Percentiles rank a stretch among this genome's conserved stretches.
Evolutionary conservation across 441 rosid genomes (phyloP).

Genomic region (Erodium trifolium): DNA sequence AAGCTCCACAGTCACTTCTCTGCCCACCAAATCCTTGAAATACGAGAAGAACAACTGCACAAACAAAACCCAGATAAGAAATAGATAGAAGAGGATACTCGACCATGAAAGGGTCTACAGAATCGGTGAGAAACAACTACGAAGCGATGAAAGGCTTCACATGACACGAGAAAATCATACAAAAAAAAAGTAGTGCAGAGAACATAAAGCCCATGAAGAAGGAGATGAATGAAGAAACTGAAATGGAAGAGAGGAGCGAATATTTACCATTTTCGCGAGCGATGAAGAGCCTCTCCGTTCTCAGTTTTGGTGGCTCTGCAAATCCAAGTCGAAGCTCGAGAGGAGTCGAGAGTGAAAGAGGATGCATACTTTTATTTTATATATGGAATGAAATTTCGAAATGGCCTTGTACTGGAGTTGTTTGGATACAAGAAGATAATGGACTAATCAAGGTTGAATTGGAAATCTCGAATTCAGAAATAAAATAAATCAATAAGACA

Average conservation of each 20-base stretch:
- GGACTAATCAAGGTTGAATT: background rate
- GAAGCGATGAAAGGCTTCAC: background rate
- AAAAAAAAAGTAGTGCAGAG: background rate
- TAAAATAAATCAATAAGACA: too few relatives aligned
- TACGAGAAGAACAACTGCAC: conserved; percentile 94
- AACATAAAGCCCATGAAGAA: background rate
- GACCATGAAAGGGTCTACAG: background rate
- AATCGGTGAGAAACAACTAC: background rate
- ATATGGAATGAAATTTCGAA: background rate
- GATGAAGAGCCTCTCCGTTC: background rate
- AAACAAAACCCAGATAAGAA: conserved; percentile 8
- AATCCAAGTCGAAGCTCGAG: conserved; percentile 2
- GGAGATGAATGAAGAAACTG: background rate
- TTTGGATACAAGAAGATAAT: background rate
- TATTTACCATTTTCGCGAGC: background rate
- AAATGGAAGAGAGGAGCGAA: background rate
- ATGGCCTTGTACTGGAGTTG: background rate
- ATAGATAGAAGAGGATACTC: background rate
- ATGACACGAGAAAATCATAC: background rate
- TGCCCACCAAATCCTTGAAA: conserved; percentile 97
- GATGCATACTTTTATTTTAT: background rate
- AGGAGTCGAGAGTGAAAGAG: background rate
- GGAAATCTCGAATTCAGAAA: too few relatives aligned
- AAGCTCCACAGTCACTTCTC: conserved; percentile 96
- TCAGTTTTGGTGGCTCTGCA: background rate